These are phyloP conservation scores for Sparassis latifolia DNA, from an alignment of 1,284 basidiomycete genomes.

Conservation along the genomic window DNA sequence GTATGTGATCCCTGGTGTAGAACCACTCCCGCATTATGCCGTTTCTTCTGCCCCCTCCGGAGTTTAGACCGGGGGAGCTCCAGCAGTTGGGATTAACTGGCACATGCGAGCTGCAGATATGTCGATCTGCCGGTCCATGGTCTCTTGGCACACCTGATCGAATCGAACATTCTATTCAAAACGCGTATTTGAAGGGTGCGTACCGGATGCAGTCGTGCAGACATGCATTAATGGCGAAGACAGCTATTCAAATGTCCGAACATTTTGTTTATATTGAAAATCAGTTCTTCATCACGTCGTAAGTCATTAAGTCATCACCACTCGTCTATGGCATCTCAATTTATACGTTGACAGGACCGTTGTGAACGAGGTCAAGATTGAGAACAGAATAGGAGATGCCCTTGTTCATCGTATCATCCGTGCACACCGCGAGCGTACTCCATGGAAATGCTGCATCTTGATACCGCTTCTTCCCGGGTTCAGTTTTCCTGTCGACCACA, in stretches of 20 bases:
- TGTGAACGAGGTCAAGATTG: slow-evolving; percentile 81
- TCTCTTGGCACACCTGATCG: slow-evolving; percentile 86
- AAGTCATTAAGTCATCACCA: slow-evolving; percentile 22
- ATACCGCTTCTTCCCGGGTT: slow-evolving; percentile 94
- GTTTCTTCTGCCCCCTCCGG: slow-evolving; percentile 90
- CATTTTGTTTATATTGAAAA: slow-evolving; percentile 96
- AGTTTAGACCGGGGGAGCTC: slow-evolving; percentile 84
- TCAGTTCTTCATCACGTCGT: slow-evolving; percentile 98
- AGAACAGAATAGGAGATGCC: slow-evolving; percentile 94
- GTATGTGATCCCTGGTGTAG: slow-evolving; percentile 29
- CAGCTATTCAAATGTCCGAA: slow-evolving; percentile 92
- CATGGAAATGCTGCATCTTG: slow-evolving; percentile 91
- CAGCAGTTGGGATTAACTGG: slow-evolving; percentile 82
- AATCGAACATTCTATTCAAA: slow-evolving; percentile 92
- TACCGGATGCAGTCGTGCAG: slow-evolving; percentile 1
- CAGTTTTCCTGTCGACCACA: slow-evolving; percentile 88
- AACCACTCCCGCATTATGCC: slow-evolving; percentile 92
- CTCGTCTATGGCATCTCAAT: not conserved
- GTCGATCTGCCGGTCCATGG: slow-evolving; percentile 94
- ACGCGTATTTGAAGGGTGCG: slow-evolving; percentile 86
- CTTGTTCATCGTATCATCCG: slow-evolving; percentile 88
- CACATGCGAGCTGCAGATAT: slow-evolving; percentile 97
- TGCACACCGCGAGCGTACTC: slow-evolving; percentile 76
- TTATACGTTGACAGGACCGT: slow-evolving; percentile 52
- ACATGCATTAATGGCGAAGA: not conserved